Base-by-base conservation (phyloP, 805 yeast genomes). In the Kuraishia piskuri region DNA sequence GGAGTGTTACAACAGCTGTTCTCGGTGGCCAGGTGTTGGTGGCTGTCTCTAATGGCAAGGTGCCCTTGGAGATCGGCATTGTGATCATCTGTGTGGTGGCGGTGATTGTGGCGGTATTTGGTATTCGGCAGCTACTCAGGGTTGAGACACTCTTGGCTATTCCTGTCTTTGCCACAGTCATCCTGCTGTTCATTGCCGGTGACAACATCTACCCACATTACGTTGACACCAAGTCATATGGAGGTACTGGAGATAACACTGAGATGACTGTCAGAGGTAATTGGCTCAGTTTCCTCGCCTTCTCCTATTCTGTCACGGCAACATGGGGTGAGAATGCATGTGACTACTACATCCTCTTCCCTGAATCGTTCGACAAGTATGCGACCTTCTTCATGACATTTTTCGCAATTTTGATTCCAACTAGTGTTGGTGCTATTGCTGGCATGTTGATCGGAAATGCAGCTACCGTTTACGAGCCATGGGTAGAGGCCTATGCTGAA, bases 1-100 rank as follows among this genome's bases (percentile, higher is more conserved):
- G 96, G 96, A 81, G 92, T n/a, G 84, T 90, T 37, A 90, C 89
- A n/a, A 89, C 88, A 64, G 80, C 87, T 59, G 94, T 89, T 50
- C 83, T 88, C 54, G 96, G 96, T 44, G 97, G 97, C 20, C 90
- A 90, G 68, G 84, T 90, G 55, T 67, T 90, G 50, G 74, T 81
- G 8, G 77, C 86, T 46, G 72, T 90, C 21, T 82, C 90, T 45
- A 69, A 82, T 59, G 87, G 80, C 17, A 76, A 73, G 56, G 76
- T 89, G 1, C 89, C 95, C 1, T 62, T 88, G 44, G 81, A 83
- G 63, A 83, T 82, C 20, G 96, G 96, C 3, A 85, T 90, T 54
- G 67, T 86, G 23, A 83, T 90, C 50, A 84, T 89, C 54, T 80
- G 87, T 12, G 67, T 80, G 1, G 65, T 83, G 10, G 80, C 90